Base-by-base conservation (phyloP, 805 yeast genomes). In the Saturnispora serradocipensis region DNA sequence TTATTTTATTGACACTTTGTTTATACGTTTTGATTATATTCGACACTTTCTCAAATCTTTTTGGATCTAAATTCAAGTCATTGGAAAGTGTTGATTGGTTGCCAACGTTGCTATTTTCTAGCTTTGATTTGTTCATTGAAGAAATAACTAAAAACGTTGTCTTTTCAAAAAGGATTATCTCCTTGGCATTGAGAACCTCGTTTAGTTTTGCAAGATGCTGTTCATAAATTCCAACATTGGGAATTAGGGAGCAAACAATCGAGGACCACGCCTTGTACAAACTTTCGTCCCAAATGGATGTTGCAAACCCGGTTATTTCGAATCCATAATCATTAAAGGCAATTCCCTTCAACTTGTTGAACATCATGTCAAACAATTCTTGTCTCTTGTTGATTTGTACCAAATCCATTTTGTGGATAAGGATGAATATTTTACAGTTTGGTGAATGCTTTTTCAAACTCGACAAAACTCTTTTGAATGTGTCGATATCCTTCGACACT, bases 271-370 rank as follows among this genome's bases (percentile, higher is more conserved):
- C 99, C 66, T 86, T 90, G 66, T 91, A 93, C 53, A 91, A 72
- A 61, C 91, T 82, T 66, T 91, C 98, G 69, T 91, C 97, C 98
- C 98, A 91, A 52, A 91, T 91, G 1, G 96, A 87, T 0, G 98
- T 93, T 5, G 97, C 91, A 64, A 89, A 91, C 2, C 97, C 97
- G 15, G 80, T 77, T 44, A 88, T 71, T 45, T 78, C 72, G 68
- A 88, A 88, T 13, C 64, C 65, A 49, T 59, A 82, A 18, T 88
- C 87, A 50, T 78, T 73, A 38, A 43, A 55, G 3, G 95, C 84
- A 15, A 87, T 84, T 46, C 80, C 82, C 58, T 82, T 84, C 54
- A 93, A 69, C 60, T 85, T 86, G 48, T 79, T 81, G 86, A 88
- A 85, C 85, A 91, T 88, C 20, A 87, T 80, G 16, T 76, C 77